phyloP scores from a whole-genome alignment of 2,329 filamentous ascomycete genomes.

The Pseudogymnoascus sp. region DNA sequence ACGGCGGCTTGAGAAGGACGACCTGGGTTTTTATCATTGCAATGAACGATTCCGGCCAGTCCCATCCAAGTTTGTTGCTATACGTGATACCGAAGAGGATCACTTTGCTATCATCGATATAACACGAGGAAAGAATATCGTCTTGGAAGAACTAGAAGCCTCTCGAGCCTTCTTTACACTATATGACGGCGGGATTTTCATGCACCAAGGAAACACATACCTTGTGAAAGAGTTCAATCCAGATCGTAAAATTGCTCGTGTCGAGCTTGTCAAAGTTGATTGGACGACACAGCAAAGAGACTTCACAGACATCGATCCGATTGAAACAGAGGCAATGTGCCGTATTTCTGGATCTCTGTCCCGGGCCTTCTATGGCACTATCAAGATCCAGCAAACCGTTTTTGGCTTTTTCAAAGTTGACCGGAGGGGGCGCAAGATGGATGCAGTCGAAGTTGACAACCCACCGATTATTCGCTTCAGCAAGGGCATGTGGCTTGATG shows the following conservation, averaged over 20 bases:
- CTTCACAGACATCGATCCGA: conserved; percentile 86
- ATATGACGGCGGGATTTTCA: conserved; percentile 93
- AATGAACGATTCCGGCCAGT: conserved; percentile 80
- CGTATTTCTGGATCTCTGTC: conserved; percentile 55
- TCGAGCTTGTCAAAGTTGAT: conserved; percentile 83
- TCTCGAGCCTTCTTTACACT: conserved; percentile 92
- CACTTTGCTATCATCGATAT: conserved; percentile 91
- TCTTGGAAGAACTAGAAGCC: conserved; percentile 93
- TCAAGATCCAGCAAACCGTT: conserved; percentile 80
- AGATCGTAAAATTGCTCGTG: conserved; percentile 74
- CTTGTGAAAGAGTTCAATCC: conserved; percentile 83
- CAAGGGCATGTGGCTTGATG: conserved; percentile 93
- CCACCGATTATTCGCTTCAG: conserved; percentile 77
- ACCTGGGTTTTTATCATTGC: conserved; percentile 80
- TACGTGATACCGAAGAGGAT: conserved; percentile 83
- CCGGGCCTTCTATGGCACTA: conserved; percentile 75
- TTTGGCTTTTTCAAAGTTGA: conserved; percentile 99
- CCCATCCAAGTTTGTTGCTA: conserved; percentile 75
- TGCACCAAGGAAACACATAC: conserved; percentile 92
- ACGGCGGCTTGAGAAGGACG: conserved; percentile 67
- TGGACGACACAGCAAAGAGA: conserved; percentile 93
- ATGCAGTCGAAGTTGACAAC: conserved; percentile 89
- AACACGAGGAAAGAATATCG: conserved; percentile 71
- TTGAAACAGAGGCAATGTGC: conserved; percentile 84
- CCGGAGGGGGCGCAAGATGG: conserved; percentile 72